Conservation (phyloP, 2,329 filamentous ascomycete genomes). For the Penicillium sp. region DNA sequence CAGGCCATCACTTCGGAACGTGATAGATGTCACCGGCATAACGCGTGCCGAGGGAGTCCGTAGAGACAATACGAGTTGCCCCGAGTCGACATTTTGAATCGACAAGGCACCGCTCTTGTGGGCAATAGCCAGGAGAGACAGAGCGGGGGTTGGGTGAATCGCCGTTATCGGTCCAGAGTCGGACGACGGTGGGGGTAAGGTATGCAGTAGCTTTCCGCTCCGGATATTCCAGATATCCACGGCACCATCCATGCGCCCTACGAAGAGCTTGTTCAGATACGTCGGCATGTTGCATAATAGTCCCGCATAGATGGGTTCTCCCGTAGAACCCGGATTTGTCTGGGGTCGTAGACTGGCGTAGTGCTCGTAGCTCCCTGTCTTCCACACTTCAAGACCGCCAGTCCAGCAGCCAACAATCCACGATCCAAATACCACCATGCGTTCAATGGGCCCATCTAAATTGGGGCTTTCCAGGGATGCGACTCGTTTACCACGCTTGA, state of each 20-base stretch:
- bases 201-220: conserved; percentile 87
- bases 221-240: conserved; percentile 98
- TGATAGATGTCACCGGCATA: conserved; percentile 72
- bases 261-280: conserved; percentile 93
- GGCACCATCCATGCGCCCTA: conserved; percentile 81
- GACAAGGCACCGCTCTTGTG: conserved; percentile 77
- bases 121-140: conserved; percentile 85
- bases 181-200: conserved; percentile 73
- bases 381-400: conserved; percentile 86
- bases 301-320: conserved; percentile 70
- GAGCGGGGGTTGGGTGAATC: conserved; percentile 76
- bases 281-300: conserved; percentile 87
- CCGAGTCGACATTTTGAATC: conserved; percentile 78
- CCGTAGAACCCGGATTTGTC: conserved; percentile 57
- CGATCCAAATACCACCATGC: conserved; percentile 80
- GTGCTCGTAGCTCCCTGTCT: conserved; percentile 76
- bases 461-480: conserved; percentile 71
- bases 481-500: conserved; percentile 84
- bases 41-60: conserved; percentile 65
- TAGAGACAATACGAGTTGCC: conserved; percentile 70
- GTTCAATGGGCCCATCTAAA: conserved; percentile 69
- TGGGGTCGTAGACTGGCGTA: conserved; percentile 76
- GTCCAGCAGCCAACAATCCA: conserved; percentile 83
- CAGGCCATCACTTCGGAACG: conserved; percentile 84
- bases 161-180: conserved; percentile 81